Percentiles rank a stretch among this genome's conserved stretches.
Conservation (phyloP, 192 early-diverging fungal genomes). For the Coemansia sp. region DNA sequence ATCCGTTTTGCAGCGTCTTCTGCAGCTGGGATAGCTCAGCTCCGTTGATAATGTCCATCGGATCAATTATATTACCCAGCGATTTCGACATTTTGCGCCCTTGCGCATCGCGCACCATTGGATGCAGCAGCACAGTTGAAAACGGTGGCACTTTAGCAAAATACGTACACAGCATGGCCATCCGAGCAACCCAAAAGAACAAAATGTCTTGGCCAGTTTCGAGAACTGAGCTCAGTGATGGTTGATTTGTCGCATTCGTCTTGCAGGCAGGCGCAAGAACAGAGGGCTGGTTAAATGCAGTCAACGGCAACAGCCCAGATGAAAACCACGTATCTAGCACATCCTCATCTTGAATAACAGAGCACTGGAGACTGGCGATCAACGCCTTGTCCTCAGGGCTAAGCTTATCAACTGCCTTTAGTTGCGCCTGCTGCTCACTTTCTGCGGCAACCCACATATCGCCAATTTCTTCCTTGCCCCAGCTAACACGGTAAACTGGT, state of each 20-base stretch:
- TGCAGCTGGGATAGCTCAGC: constrained; percentile 63
- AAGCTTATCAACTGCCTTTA: constrained; percentile 32
- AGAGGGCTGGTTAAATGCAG: constrained; percentile 50
- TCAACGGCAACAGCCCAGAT: constrained; percentile 87
- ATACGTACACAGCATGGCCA: constrained; percentile 93
- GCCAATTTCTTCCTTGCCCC: background rate
- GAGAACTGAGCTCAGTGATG: constrained; percentile 69
- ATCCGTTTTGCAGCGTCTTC: constrained; percentile 65
- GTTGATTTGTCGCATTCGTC: background rate
- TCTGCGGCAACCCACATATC: constrained; percentile 44
- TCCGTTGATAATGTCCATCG: constrained; percentile 67
- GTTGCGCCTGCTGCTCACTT: constrained; percentile 27
- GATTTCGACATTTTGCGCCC: constrained; percentile 87
- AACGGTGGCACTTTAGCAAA: constrained; percentile 82
- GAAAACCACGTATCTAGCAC: constrained; percentile 99
- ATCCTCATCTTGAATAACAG: constrained; percentile 67
- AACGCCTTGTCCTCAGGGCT: constrained; percentile 1
- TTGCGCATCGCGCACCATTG: constrained; percentile 73
- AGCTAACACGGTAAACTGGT: constrained; percentile 79
- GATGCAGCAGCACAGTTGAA: constrained; percentile 85
- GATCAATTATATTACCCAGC: constrained; percentile 76
- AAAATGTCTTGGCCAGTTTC: constrained; percentile 97
- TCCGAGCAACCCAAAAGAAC: constrained; percentile 98
- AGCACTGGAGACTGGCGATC: background rate
- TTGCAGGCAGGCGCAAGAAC: background rate